Evolutionary conservation across 805 yeast genomes (phyloP).

Genomic region (Barnettozyma pratensis): DNA sequence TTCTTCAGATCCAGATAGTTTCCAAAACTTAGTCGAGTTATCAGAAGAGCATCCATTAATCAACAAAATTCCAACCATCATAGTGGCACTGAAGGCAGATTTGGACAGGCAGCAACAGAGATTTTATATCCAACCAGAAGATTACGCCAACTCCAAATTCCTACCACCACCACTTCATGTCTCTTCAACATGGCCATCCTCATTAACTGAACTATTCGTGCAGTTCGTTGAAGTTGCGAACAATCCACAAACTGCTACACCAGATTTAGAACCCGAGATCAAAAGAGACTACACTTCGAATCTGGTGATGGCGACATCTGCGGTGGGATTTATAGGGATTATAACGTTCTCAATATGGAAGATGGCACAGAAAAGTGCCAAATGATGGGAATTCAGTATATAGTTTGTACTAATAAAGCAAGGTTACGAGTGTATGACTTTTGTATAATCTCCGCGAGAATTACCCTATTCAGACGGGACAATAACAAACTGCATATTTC

Average conservation of each 20-base stretch:
- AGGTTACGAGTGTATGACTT: too few relatives aligned
- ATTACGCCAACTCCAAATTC: constrained; percentile 59
- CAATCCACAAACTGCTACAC: constrained; percentile 71
- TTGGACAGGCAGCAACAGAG: constrained; percentile 93
- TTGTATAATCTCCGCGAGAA: too few relatives aligned
- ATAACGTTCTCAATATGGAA: constrained; percentile 64
- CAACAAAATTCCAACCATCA: constrained; percentile 71
- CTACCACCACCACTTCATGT: constrained; percentile 86
- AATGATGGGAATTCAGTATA: not conserved
- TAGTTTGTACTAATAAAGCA: not conserved
- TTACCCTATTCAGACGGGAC: not conserved
- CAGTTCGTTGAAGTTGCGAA: constrained; percentile 88
- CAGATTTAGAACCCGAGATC: constrained; percentile 66
- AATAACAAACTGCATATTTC: too few relatives aligned
- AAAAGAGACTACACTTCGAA: constrained; percentile 44
- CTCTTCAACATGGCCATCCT: constrained; percentile 84
- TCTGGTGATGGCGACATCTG: constrained; percentile 60
- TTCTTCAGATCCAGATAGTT: constrained; percentile 93
- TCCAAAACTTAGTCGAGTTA: constrained; percentile 74
- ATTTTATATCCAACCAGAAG: constrained; percentile 81
- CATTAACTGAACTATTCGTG: constrained; percentile 77
- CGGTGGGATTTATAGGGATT: constrained; percentile 59
- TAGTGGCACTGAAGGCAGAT: constrained; percentile 93
- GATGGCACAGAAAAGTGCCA: constrained; percentile 18
- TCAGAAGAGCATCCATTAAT: constrained; percentile 52